Evolutionary conservation across 345 rosid species (phyloP), one percentile per base, ranked within the genome.

Genomic region (Bretschneidera sinensis): DNA sequence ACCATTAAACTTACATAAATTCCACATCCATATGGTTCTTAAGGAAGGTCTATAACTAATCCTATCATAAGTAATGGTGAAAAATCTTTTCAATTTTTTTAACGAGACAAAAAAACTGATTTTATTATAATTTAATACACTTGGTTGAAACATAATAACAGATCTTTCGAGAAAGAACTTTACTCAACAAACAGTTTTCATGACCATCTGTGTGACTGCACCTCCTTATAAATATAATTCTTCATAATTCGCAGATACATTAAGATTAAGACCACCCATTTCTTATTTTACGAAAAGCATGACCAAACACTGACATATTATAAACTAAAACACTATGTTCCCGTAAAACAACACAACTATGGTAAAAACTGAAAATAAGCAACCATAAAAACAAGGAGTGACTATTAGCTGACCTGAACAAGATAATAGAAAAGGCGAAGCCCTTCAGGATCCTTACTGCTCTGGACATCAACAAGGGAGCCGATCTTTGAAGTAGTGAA

Each of bases 401-500:
- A 11, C 22, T 43, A 54, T 35, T 24, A 65, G 28, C 76, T 21
- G 20, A 90, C 99, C 97, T 91, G 99, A 82, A 94, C 96, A 73
- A 94, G 96, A 70, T 91, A 94, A 73, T 94, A 94, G 75, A 94
- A 94, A 66, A 94, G 83, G 70, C 96, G 96, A 67, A 94, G 97
- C 55, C 99, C 99, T 63, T 94, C 99, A 31, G 97, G 97, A 67
- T 94, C 99, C 64, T 94, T 87, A 55, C 99, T 90, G 55, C 91
- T 79, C 77, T 88, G 88, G 62, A 88, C 96, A 66, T 94, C 99
- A 63, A 94, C 96, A 57, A 94, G 97, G 1, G 99, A 94, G n/a
- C 99, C 99, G 70, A 94, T 94, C 81, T 94, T 94, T 4, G 97
- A 90, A 24, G 97, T 91, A 18, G 97, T 78, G 75, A 94, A 94